Evolutionary conservation across 2,329 filamentous ascomycete species (phyloP), one percentile per base, ranked within the genome.

Genomic region (Ceratocystis lukuohia): DNA sequence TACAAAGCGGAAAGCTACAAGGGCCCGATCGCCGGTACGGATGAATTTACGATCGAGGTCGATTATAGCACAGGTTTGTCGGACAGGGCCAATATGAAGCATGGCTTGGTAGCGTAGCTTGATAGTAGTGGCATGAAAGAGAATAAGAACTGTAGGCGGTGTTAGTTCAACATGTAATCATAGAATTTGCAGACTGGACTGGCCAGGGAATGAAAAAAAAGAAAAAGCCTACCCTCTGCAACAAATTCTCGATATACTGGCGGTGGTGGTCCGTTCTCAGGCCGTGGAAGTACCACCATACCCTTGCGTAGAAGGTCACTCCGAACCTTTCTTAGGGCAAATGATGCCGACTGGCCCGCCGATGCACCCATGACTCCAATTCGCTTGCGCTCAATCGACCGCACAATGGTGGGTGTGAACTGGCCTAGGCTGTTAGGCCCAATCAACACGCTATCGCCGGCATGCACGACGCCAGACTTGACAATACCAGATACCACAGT

Each of bases 101-200:
- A 97, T 99, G 0, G 94, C 94, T 78, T 99, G 94, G 71, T 99
- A 99, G 72, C 91, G 93, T 0, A 87, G 91, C 76, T 96, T 94
- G 75, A 99, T 99, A 56, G 94, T 99, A 0, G 94, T 99, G 0
- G 93, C 91, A 72, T 99, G 94, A 3, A 89, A 95, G 5, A 99
- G 81, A 70, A 99, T 97, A 25, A 99, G 81, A 0, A 99, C 94
- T 86, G 67, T 0, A 30, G 28, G 66, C 4, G 44, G 8, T 15
- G 25, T 15, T 20, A 28, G 6, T 30, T 63, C 61, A 63, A 28
- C 33, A 66, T 20, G 5, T 17, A 48, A 41, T 8, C 45, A 20
- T 25, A 61, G 37, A 64, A 62, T 17, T 37, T 10, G 30, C 33
- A 33, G 30, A 48, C 57, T 8, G 37, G 22, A 25, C 22, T 25